Conservation (phyloP, 2,329 filamentous ascomycete genomes). For the Aureobasidium sp. region DNA sequence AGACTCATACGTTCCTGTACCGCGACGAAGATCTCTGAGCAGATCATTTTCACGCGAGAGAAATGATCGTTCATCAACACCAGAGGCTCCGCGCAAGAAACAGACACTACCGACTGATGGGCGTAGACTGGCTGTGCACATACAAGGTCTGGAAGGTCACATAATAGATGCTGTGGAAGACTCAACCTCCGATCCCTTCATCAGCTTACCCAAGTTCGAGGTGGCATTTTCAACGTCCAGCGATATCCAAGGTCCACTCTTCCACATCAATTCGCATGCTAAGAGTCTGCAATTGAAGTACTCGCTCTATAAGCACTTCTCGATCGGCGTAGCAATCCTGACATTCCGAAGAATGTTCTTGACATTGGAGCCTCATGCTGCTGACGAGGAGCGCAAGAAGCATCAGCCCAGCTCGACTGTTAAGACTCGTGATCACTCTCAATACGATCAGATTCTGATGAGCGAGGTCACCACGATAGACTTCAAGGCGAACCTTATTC, state of each 20-base stretch:
- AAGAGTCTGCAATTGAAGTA: constrained; percentile 77
- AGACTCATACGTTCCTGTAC: constrained; percentile 44
- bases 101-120: constrained; percentile 50
- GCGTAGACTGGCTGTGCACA: constrained; percentile 69
- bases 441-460: background rate
- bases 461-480: constrained; percentile 72
- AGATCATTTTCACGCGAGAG: constrained; percentile 24
- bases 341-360: constrained; percentile 11
- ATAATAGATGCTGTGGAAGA: constrained; percentile 81
- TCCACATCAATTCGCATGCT: constrained; percentile 76
- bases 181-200: constrained; percentile 76
- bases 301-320: constrained; percentile 89
- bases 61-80: constrained; percentile 45
- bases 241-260: constrained; percentile 77
- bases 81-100: constrained; percentile 27
- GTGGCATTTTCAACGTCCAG: constrained; percentile 75
- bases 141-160: constrained; percentile 77
- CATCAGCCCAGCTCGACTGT: constrained; percentile 7
- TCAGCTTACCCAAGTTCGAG: constrained; percentile 80
- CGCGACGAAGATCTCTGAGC: constrained; percentile 61
- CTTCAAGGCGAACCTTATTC: constrained; percentile 69
- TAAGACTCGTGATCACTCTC: background rate
- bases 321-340: constrained; percentile 66
- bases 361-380: background rate
- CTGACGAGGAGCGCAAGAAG: background rate